Conservation (phyloP, 179 eudicot species). For the Gypsophila paniculata region DNA sequence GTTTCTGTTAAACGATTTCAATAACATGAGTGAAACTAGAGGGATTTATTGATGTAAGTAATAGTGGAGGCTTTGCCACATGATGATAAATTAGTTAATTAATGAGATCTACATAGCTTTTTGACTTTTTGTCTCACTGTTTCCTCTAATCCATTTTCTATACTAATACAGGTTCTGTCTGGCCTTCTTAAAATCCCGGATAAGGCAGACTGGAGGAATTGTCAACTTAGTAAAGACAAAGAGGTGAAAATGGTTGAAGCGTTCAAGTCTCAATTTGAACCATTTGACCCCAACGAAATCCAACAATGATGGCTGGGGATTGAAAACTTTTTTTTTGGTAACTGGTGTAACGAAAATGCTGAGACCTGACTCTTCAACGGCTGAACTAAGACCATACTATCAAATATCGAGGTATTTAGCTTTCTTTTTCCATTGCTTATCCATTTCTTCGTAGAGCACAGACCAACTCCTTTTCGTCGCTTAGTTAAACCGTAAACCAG, state of each 20-base stretch:
- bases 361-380: not conserved
- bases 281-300: conserved; percentile 47
- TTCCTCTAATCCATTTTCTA: not conserved
- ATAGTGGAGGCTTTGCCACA: not conserved
- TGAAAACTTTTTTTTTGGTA: not conserved
- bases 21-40: not conserved
- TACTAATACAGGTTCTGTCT: conserved; percentile 52
- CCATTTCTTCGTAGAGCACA: not conserved
- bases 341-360: too few relatives aligned
- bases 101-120: not conserved
- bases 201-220: conserved; percentile 79
- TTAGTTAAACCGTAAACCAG: not conserved
- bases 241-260: conserved; percentile 53
- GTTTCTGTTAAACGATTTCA: not conserved
- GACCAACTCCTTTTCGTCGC: not conserved
- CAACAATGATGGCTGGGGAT: conserved; percentile 9
- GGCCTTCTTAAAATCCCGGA: conserved; percentile 69
- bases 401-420: conserved; percentile 3
- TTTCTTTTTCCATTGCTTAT: conserved; percentile 3
- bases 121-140: not conserved
- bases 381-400: not conserved
- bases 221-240: conserved; percentile 63
- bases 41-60: not conserved
- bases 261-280: conserved; percentile 48
- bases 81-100: not conserved